Percentiles rank a stretch among this genome's conserved stretches.
Evolutionary conservation across 768 basidiomycete genomes (phyloP).

Genomic region (Phylloporus arenicola): DNA sequence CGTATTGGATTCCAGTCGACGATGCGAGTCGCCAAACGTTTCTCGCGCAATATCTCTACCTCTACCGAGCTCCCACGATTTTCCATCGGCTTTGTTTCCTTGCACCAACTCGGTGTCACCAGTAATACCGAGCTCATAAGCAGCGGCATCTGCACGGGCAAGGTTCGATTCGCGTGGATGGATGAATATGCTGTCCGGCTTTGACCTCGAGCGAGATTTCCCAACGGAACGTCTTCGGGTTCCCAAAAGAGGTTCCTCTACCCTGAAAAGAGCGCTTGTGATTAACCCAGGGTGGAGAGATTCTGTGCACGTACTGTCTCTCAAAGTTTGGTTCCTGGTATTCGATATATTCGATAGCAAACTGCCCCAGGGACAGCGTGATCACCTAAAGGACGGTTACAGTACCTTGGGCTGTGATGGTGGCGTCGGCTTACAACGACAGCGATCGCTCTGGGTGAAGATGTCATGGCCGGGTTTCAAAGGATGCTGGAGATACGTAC

Average conservation of each 20-base stretch:
- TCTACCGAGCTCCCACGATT: slow-evolving; percentile 47
- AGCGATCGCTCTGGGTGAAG: slow-evolving; percentile 19
- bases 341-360: slow-evolving; percentile 40
- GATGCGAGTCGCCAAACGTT: slow-evolving; percentile 30
- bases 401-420: neutral
- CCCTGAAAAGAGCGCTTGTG: slow-evolving; percentile 7
- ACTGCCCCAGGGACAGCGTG: slow-evolving; percentile 53
- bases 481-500: slow-evolving; percentile 36
- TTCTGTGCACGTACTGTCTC: slow-evolving; percentile 16
- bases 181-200: slow-evolving; percentile 56
- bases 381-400: slow-evolving; percentile 39
- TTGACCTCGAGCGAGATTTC: slow-evolving; percentile 45
- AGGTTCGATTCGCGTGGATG: slow-evolving; percentile 60
- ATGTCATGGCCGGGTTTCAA: slow-evolving; percentile 6
- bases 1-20: slow-evolving; percentile 4
- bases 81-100: slow-evolving; percentile 34
- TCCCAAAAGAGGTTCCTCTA: slow-evolving; percentile 22
- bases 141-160: slow-evolving; percentile 61
- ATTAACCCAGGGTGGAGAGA: neutral
- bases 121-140: slow-evolving; percentile 47
- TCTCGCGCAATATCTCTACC: slow-evolving; percentile 48
- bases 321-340: slow-evolving; percentile 14
- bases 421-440: slow-evolving; percentile 15
- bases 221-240: slow-evolving; percentile 3
- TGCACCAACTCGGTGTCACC: slow-evolving; percentile 46